Conservation (phyloP, 139 green algal species). For the Asterochloris sp. region DNA sequence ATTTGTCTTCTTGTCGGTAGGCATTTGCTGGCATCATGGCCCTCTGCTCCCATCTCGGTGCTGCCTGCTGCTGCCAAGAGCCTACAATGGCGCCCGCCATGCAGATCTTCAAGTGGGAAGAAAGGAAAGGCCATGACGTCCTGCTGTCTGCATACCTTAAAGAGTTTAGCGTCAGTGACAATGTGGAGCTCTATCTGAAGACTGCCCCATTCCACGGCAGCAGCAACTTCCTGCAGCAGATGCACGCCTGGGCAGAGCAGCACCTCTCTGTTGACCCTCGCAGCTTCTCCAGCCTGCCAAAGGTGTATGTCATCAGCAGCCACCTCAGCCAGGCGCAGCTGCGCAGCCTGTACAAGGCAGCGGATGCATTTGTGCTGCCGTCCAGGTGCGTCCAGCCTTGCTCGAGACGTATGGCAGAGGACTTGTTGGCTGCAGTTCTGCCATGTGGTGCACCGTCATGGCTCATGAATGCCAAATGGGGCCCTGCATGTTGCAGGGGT, state of each 20-base stretch:
- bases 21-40: background rate
- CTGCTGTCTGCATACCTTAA: constrained; percentile 49
- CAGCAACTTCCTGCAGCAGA: constrained; percentile 21
- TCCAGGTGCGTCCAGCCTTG: constrained; percentile 12
- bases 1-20: background rate
- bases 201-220: constrained; percentile 47
- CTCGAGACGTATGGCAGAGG: background rate
- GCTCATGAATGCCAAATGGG: background rate
- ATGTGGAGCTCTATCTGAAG: constrained; percentile 43
- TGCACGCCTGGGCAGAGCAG: constrained; percentile 22
- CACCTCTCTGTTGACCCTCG: background rate
- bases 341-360: constrained; percentile 49
- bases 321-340: constrained; percentile 41
- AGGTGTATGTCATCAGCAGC: constrained; percentile 44
- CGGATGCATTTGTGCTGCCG: constrained; percentile 77
- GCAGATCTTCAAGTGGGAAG: constrained; percentile 76
- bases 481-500: constrained; percentile 19
- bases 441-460: background rate
- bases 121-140: constrained; percentile 60
- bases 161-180: constrained; percentile 41
- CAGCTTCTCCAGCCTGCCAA: constrained; percentile 16
- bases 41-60: background rate
- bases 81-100: constrained; percentile 1
- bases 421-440: background rate
- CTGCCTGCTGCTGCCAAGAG: background rate